Evolutionary conservation across 768 basidiomycete genomes (phyloP), one percentile per base, ranked within the genome.

Genomic region (Tricholoma sp.): DNA sequence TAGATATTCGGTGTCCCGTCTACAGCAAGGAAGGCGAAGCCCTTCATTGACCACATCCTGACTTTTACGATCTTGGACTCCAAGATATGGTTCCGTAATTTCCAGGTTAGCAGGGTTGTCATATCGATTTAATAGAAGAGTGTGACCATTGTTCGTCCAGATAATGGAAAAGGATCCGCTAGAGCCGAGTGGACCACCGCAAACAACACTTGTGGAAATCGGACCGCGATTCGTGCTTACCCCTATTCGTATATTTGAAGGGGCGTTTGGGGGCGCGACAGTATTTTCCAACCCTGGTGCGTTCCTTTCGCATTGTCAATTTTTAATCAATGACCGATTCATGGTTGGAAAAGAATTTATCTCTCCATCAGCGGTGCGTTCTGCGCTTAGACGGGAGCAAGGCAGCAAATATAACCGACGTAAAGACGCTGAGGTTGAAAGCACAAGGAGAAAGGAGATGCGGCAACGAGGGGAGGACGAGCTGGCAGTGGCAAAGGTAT

Each of bases 81-180:
- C 66, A 98, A 97, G 70, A 93, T 98, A 61, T 99, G 97, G 97
- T 98, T 98, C 79, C 85, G 97, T 61, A 98, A 98, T 72, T 99
- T 89, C 77, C 97, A 99, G 82, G 93, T 94, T 56, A 61, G 76
- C 66, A 41, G 24, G 13, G 44, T 36, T 1, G 11, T 28, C 33
- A 36, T 31, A 36, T 18, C 50, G 18, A 52, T 2, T 52, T 29
- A 52, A 49, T 47, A 50, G 51, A 39, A 44, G 18, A 32, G 20
- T 42, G 28, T 36, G 29, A 49, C 52, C 53, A 59, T 60, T 63
- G 57, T 59, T 59, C 62, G 53, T 59, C 20, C 66, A 97, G 91
- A 95, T 96, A 59, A 74, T 97, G 55, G 94, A 97, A 72, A 98
- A 95, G 70, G 94, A 97, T 68, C 93, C 95, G 13, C 68, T 89